Evolutionary conservation across 2,329 filamentous ascomycete species (phyloP), one percentile per base, ranked within the genome.

Genomic region (Ceratocystis papillata): DNA sequence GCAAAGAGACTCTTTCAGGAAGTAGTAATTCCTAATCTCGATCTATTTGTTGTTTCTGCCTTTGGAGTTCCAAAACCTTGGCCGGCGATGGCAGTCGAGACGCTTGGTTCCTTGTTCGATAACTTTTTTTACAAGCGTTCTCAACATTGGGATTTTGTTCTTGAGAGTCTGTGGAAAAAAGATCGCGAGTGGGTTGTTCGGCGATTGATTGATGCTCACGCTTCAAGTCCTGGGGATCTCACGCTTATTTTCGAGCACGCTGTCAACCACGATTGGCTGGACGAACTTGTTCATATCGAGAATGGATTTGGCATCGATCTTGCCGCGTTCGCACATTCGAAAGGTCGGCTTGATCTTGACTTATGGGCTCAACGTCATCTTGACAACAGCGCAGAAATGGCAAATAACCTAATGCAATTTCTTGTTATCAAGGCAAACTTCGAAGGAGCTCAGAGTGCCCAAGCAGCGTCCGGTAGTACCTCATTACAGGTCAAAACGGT

Each of bases 91-190:
- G 88, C 90, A 30, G 82, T 86, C 44, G 88, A 92, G 65, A 90
- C 89, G 0, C 76, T 92, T 33, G 86, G 84, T 68, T 88, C 88
- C 15, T 79, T 93, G 1, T 93, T 96, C 71, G 86, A 89, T 63
- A 88, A 88, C 10, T 96, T 96, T 73, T 80, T 96, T 33, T 83
- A 86, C 72, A 92, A 92, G 74, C 83, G 86, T 66, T 85, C 90
- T 10, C 81, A 86, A 3, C 84, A 92, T 65, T 88, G 90, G 73
- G 87, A 92, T 70, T 95, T 96, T 69, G 93, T 96, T 15, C 82
- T 99, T 67, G 87, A 96, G 73, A 92, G 90, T 67, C 78, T 96
- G 5, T 97, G 93, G 92, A 87, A 88, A 70, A 91, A 94, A 73
- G 90, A 97, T 73, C 89, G 87, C 70, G 82, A 87, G 22, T 97